Percentiles rank a stretch among this genome's conserved stretches.
Evolutionary conservation across 768 basidiomycete species (phyloP).

Genomic region (Lactarius indigo): DNA sequence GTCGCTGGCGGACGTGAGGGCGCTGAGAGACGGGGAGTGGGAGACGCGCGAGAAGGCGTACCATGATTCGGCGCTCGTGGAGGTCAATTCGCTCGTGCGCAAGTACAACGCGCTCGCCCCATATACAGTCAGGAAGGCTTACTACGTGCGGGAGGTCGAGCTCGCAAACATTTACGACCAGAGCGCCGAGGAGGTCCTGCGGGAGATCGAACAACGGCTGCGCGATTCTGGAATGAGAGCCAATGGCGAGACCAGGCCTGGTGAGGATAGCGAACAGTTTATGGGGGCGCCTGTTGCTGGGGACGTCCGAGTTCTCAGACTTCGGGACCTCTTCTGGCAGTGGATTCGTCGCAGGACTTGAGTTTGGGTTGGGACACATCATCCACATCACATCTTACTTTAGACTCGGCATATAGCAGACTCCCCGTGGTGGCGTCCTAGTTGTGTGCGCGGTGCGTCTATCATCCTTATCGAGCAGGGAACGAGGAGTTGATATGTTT

Average conservation of each 20-base stretch:
- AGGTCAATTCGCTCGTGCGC: constrained; percentile 71
- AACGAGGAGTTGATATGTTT: neutral
- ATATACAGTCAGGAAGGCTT: constrained; percentile 65
- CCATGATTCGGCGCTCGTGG: constrained; percentile 62
- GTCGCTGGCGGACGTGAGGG: constrained; percentile 36
- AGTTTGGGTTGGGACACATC: neutral
- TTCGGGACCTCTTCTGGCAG: constrained; percentile 3
- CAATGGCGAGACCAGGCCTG: neutral
- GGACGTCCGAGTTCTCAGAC: neutral
- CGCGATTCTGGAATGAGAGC: neutral
- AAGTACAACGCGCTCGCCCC: constrained; percentile 81
- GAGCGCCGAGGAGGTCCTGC: constrained; percentile 50
- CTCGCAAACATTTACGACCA: constrained; percentile 51
- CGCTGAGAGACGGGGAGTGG: constrained; percentile 66
- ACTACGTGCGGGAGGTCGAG: constrained; percentile 55
- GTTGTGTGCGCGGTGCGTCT: neutral
- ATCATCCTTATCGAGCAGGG: neutral
- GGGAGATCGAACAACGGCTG: constrained; percentile 35
- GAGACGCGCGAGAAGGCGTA: constrained; percentile 61
- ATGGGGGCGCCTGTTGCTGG: neutral
- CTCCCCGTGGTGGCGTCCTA: neutral
- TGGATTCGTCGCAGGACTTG: constrained; percentile 6
- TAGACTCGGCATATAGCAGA: neutral
- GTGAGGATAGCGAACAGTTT: constrained; percentile 7
- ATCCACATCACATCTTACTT: neutral